A percentile compares a stretch with the other conserved stretches of the same genome.
Conservation (phyloP, 176 grass and related monocot species). For the bread wheat (Triticum aestivum) region IWGSC_CS_RefSeq_v2.1 NC_057806.1:410664053-410664552, state of each 20-base stretch:
- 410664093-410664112: neutral
- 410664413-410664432: neutral
- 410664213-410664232: neutral
- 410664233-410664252: neutral
- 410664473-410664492: conserved; percentile 17
- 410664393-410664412: neutral
- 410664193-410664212: neutral
- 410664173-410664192: neutral
- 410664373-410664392: neutral
- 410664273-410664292: neutral
- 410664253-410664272: neutral
- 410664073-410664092: neutral
- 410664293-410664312: neutral
- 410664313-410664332: neutral
- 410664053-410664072: neutral
- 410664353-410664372: neutral
- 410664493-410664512: conserved; percentile 23
- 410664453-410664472: neutral
- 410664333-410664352: conserved; percentile 5
- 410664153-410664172: neutral
- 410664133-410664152: neutral
- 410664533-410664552: neutral
- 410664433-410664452: conserved; percentile 22
- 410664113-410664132: conserved; percentile 5
- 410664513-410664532: conserved; percentile 17